Evolutionary conservation across 495 filamentous ascomycete genomes (phyloP).

Genomic region (Oidiodendron maius): DNA sequence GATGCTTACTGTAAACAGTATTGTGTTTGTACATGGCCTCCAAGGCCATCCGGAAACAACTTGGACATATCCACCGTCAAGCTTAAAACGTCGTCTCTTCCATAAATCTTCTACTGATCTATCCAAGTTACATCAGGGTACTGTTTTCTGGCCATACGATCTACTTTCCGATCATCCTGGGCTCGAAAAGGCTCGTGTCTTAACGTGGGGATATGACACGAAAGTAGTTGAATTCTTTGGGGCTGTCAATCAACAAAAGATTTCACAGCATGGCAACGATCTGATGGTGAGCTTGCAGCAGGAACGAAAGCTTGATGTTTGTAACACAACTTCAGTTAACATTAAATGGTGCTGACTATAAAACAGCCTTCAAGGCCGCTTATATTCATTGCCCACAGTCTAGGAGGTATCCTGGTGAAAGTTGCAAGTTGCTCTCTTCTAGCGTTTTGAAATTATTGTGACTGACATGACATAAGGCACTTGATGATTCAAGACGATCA

Average conservation of each 20-base stretch:
- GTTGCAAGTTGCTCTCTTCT: constrained; percentile 24
- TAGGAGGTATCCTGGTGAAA: constrained; percentile 37
- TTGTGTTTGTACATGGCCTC: constrained; percentile 30
- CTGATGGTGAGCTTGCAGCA: constrained; percentile 22
- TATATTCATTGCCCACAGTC: constrained; percentile 34
- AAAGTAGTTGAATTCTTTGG: constrained; percentile 29
- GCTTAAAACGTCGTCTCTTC: neutral
- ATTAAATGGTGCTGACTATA: neutral
- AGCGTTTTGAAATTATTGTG: neutral
- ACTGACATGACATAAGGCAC: constrained; percentile 20
- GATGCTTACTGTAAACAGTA: constrained; percentile 18
- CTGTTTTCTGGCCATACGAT: constrained; percentile 31
- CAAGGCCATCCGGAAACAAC: constrained; percentile 27
- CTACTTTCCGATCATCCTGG: constrained; percentile 30
- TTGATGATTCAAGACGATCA: constrained; percentile 23
- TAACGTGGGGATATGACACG: constrained; percentile 41
- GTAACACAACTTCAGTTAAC: neutral
- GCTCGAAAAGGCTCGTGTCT: constrained; percentile 33
- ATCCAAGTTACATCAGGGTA: too few relatives aligned
- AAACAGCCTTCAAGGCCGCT: constrained; percentile 25
- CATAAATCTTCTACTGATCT: neutral
- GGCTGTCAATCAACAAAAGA: constrained; percentile 31
- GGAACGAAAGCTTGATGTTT: constrained; percentile 25
- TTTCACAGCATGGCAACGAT: constrained; percentile 30
- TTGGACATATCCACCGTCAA: constrained; percentile 19